These are phyloP conservation scores for Priceomyces melissophilus DNA, from an alignment of 805 yeast genomes.

Conservation along the genomic window DNA sequence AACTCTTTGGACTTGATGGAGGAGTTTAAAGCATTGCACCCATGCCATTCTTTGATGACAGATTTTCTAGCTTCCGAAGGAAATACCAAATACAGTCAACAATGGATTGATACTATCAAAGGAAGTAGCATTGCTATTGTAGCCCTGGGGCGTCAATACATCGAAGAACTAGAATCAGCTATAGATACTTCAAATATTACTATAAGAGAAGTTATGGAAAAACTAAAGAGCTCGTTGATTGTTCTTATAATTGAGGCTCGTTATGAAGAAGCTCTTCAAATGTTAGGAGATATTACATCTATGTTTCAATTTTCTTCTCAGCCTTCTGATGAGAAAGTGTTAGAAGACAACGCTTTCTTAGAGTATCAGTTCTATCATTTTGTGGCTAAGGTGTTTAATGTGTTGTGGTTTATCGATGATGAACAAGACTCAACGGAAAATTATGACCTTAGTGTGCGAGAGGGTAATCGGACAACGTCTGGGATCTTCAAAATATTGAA, in stretches of 20 bases:
- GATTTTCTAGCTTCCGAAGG: constrained; percentile 3
- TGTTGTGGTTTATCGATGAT: constrained; percentile 18
- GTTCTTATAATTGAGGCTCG: constrained; percentile 13
- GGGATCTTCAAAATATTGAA: constrained; percentile 13
- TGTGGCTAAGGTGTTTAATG: constrained; percentile 16
- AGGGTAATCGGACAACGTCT: not conserved
- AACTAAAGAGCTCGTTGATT: constrained; percentile 6
- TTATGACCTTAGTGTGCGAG: not conserved
- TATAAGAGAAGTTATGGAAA: constrained; percentile 1
- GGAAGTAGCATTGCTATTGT: constrained; percentile 3
- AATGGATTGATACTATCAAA: constrained; percentile 8
- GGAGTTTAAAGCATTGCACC: constrained; percentile 19
- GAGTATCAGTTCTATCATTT: constrained; percentile 28
- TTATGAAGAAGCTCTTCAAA: constrained; percentile 15
- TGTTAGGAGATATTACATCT: constrained; percentile 14
- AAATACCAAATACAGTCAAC: constrained; percentile 7
- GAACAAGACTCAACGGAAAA: constrained; percentile 3
- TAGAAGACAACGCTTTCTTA: constrained; percentile 21
- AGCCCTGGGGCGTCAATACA: constrained; percentile 1
- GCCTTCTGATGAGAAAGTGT: constrained; percentile 17
- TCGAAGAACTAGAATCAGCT: constrained; percentile 2
- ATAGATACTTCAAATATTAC: constrained; percentile 1
- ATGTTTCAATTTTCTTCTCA: constrained; percentile 22
- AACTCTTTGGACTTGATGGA: constrained; percentile 21
- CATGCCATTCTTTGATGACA: constrained; percentile 10